Percentiles rank a stretch among this genome's conserved stretches.
phyloP scores from a whole-genome alignment of 176 grass and related monocot species.

The Eleusine coracana region DNA sequence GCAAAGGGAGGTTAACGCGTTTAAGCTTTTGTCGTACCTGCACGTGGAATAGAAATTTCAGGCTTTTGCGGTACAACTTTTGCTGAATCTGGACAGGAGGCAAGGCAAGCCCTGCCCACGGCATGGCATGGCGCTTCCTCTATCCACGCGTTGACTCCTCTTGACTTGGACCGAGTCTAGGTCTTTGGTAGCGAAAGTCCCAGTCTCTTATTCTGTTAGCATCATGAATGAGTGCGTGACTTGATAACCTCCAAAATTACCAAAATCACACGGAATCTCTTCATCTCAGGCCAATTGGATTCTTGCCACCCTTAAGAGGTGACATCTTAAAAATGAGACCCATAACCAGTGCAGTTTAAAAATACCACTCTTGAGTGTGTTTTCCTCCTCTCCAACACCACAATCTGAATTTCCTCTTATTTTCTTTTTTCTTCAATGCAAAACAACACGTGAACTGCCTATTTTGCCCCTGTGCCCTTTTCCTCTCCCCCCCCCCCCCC shows the following conservation, averaged over 20 bases:
- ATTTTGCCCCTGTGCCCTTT: too few relatives aligned
- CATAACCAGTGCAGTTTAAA: too few relatives aligned
- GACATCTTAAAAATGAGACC: too few relatives aligned
- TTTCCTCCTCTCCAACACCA: too few relatives aligned
- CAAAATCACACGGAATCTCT: constrained; percentile 1
- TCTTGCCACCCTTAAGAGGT: too few relatives aligned
- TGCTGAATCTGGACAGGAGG: not conserved
- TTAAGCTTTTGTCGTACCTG: not conserved
- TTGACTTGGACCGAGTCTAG: constrained; percentile 15
- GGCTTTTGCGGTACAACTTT: not conserved
- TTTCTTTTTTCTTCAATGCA: too few relatives aligned
- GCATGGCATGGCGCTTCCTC: not conserved
- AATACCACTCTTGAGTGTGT: too few relatives aligned
- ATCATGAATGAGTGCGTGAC: not conserved
- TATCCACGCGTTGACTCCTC: not conserved
- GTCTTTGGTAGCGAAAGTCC: not conserved
- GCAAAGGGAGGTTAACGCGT: not conserved
- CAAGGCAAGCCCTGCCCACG: too few relatives aligned
- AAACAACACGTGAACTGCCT: too few relatives aligned
- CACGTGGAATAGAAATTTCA: not conserved
- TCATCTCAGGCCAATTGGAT: too few relatives aligned
- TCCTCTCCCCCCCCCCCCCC: too few relatives aligned
- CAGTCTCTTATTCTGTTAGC: not conserved
- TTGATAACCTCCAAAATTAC: not conserved
- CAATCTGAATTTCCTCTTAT: too few relatives aligned